These are phyloP conservation scores for Saraca asoca DNA, from an alignment of 331 rosid genomes.

Conservation along the genomic window DNA sequence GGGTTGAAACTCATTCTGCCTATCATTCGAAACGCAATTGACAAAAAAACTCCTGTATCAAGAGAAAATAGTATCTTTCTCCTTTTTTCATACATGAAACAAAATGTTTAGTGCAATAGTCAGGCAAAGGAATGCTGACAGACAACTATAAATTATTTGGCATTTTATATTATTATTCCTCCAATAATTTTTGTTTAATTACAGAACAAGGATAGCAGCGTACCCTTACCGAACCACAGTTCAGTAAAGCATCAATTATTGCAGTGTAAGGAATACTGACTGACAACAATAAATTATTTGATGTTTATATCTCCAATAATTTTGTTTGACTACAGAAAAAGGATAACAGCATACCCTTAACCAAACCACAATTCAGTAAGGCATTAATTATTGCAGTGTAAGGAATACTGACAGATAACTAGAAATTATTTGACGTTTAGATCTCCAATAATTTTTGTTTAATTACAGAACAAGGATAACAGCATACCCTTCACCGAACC, in stretches of 20 bases:
- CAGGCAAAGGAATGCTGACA: too few species aligned
- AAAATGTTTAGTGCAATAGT: too few species aligned
- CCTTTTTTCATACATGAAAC: too few species aligned
- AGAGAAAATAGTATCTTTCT: slow-evolving; percentile 7
- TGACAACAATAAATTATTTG: too few species aligned
- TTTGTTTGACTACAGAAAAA: slow-evolving; percentile 13
- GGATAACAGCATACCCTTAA: slow-evolving; percentile 55
- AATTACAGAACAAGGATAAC: slow-evolving; percentile 17
- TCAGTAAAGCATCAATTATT: too few species aligned
- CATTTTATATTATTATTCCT: not conserved
- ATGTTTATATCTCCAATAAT: not conserved
- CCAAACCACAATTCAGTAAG: slow-evolving; percentile 65
- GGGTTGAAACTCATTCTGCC: slow-evolving; percentile 16
- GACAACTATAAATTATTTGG: not conserved
- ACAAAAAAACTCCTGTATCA: slow-evolving; percentile 1
- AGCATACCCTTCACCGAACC: slow-evolving; percentile 66
- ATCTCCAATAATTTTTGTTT: slow-evolving; percentile 18
- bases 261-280: too few species aligned
- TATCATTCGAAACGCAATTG: not conserved
- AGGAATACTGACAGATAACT: too few species aligned
- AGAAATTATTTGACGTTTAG: too few species aligned
- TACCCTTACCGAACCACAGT: too few species aligned
- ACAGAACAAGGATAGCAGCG: too few species aligned
- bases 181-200: slow-evolving; percentile 13
- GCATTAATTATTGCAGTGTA: slow-evolving; percentile 66